A percentile compares a stretch with the other conserved stretches of the same genome.
These are phyloP conservation scores for Ceratonia siliqua DNA, from an alignment of 306 rosid species.

Conservation along the genomic window DNA sequence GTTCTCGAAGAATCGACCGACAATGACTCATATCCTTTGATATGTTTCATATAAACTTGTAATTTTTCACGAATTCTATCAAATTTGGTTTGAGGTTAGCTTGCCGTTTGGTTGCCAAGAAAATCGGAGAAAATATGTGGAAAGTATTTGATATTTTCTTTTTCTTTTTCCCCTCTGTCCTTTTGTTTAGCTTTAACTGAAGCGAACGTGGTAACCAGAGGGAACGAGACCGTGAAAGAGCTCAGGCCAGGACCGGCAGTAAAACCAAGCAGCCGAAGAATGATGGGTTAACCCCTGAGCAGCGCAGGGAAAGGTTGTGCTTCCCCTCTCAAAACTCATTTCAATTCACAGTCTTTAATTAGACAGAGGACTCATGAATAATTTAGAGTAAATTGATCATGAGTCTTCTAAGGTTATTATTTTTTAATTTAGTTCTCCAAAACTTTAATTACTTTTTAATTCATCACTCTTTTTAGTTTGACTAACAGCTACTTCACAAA, in stretches of 20 bases:
- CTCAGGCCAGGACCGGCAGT: slow-evolving; percentile 54
- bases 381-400: no score
- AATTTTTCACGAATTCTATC: not conserved
- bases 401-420: no score
- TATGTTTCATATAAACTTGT: not conserved
- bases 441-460: no score
- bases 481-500: no score
- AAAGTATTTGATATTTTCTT: not conserved
- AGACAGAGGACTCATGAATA: no score
- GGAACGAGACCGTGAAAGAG: slow-evolving; percentile 73
- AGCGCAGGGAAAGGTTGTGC: slow-evolving; percentile 70
- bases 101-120: slow-evolving; percentile 10
- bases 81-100: not conserved
- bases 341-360: no score
- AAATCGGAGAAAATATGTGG: not conserved
- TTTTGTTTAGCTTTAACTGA: slow-evolving; percentile 55
- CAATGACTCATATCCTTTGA: slow-evolving; percentile 76
- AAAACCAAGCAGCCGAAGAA: slow-evolving; percentile 47
- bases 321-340: not conserved
- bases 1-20: slow-evolving; percentile 20
- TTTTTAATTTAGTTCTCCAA: no score
- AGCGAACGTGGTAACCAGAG: slow-evolving; percentile 81
- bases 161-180: not conserved
- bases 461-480: no score
- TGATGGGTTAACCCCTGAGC: slow-evolving; percentile 78